Evolutionary conservation across 129 eudicot species (phyloP), one percentile per base, ranked within the genome.

Genomic region (Tanacetum coccineum): DNA sequence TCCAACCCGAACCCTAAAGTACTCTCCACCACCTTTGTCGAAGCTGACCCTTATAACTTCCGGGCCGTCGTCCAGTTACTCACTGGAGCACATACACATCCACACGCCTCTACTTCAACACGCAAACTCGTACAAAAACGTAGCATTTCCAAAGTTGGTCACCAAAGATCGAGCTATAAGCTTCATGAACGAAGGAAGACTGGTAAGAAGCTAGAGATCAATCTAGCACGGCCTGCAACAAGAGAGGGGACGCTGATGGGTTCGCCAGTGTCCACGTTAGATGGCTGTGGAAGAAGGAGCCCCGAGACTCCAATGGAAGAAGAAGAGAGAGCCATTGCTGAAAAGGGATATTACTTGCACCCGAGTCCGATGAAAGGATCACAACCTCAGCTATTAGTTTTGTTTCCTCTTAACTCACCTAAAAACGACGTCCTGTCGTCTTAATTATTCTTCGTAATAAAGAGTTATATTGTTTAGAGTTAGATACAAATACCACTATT

Each of bases 281-380:
- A 91, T 22, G 64, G 74, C 15, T 48, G 81, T 52, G 85, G 77
- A 36, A 72, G 85, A 46, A 82, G 87, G 79, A 82, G 80, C 15
- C 86, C 85, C 11, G 69, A 74, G 21, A 61, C 74, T 22, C 70
- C 70, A 9, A 49, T 51, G 70, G 85, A 78, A 51, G 82, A 81
- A 59, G 93, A 91, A 62, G 85, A 82, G 52, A 81, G 66, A 53
- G 90, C 78, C 7, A 85, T 86, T 70, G 90, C 81, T 4, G 89
- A 83, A 9, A 87, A 91, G 49, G 91, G 96, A 7, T 91, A 81
- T 78, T 91, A 87, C 66, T 80, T 91, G 78, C 96, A 91, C 73
- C 94, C 83, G 59, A 85, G 90, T 26, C 74, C 74, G 62, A 25
- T 75, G 1, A 66, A 82, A 64, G 83, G 84, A 10, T 65, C 84